A percentile compares a stretch with the other conserved stretches of the same genome.
phyloP scores from a whole-genome alignment of 163 green algal genomes.

The Scenedesmus sp. region DNA sequence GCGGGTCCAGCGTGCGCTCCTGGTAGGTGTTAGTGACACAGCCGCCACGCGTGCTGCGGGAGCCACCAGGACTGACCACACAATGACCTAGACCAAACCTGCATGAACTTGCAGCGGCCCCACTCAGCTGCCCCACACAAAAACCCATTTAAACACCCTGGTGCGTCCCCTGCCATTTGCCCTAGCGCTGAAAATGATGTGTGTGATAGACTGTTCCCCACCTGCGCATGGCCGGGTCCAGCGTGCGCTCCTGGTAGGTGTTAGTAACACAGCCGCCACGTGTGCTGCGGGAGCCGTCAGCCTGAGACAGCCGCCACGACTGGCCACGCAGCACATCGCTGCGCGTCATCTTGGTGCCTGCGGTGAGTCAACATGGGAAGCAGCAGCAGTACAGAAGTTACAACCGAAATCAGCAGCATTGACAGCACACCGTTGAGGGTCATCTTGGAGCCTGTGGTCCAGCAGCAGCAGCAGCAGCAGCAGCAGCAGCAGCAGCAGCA shows the following conservation, averaged over 20 bases:
- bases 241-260: conserved; percentile 42
- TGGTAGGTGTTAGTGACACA: background rate
- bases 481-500: too few species aligned
- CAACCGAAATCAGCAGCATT: too few species aligned
- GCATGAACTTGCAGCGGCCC: too few species aligned
- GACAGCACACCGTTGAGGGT: too few species aligned
- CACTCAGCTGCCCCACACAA: too few species aligned
- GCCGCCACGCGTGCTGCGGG: background rate
- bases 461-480: too few species aligned
- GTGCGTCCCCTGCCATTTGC: too few species aligned
- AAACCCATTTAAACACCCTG: too few species aligned
- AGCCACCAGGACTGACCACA: too few species aligned
- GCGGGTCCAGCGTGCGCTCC: background rate
- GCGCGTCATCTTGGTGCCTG: conserved; percentile 72
- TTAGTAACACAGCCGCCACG: conserved; percentile 65
- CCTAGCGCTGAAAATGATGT: background rate
- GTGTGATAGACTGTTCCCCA: background rate
- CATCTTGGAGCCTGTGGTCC: too few species aligned
- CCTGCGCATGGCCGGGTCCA: conserved; percentile 47
- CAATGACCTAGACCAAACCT: too few species aligned
- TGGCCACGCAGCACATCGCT: conserved; percentile 71
- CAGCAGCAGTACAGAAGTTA: background rate
- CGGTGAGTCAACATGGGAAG: background rate
- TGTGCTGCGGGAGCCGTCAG: conserved; percentile 64
- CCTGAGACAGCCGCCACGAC: conserved; percentile 62